Conservation (phyloP, 192 early-diverging fungal genomes). For the Entomortierella parvispora region DNA sequence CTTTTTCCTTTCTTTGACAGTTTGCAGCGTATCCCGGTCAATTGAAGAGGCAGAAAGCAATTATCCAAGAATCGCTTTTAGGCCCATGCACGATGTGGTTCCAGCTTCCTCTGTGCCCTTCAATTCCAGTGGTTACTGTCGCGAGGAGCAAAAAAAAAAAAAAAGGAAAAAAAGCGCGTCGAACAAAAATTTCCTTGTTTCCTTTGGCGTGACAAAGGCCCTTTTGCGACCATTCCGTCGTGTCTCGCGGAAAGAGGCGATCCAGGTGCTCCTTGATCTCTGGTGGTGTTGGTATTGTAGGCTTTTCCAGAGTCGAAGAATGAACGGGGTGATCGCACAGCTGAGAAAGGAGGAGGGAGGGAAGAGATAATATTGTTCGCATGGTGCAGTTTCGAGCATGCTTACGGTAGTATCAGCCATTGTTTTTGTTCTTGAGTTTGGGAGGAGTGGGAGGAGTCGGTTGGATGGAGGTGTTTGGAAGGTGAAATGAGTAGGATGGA, state of each 20-base stretch:
- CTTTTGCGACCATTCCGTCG: neutral
- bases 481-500: neutral
- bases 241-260: neutral
- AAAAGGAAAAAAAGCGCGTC: neutral
- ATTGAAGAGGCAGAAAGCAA: neutral
- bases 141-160: neutral
- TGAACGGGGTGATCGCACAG: neutral
- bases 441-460: neutral
- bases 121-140: too few species aligned
- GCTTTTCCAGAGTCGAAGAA: neutral
- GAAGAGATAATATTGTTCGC: neutral
- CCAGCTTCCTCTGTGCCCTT: too few species aligned
- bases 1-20: too few species aligned
- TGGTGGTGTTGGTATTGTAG: neutral
- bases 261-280: too few species aligned
- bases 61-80: too few species aligned
- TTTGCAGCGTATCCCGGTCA: too few species aligned
- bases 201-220: neutral
- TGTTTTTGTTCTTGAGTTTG: neutral
- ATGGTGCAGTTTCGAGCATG: neutral
- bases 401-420: conserved; percentile 8
- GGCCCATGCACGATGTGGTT: too few species aligned
- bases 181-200: neutral
- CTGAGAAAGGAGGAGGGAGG: neutral
- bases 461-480: neutral